Base-by-base conservation (phyloP, 108 stramenopile species). In the Nitzschia sp. region DNA sequence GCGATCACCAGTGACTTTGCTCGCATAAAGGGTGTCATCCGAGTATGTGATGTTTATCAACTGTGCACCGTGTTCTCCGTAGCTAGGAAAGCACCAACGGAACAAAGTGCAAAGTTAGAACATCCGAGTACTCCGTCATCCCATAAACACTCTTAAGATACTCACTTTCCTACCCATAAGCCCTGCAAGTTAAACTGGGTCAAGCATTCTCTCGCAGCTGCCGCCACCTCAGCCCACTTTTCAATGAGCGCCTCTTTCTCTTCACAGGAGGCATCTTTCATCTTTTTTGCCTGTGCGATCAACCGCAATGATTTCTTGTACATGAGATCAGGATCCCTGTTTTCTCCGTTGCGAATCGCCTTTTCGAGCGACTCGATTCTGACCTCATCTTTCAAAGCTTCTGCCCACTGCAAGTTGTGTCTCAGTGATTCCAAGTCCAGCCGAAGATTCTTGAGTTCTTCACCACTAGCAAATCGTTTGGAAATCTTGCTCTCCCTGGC, bases 161-260 rank as follows among this genome's bases (percentile, higher is more conserved):
- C 90, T 83, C 81, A 92, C 91, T 88, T 86, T 64, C 91, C 91
- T 38, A 92, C 88, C 91, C 91, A 92, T 27, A 92, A 58, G 28
- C 91, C 91, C 71, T 92, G 88, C 71, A 92, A 56, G 63, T 86
- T 85, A 53, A 92, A 89, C 47, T 87, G 85, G 21, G 84, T 82
- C 48, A 92, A 51, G 53, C 75, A 73, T 53, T 54, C 76, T 15
- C 77, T 72, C 5, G 87, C 83, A 46, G 46, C 42, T 29, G 42
- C 19, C 26, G 82, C 85, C 21, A 66, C 54, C n/a, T 25, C 30
- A 3, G 46, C 24, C 64, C 72, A 73, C 46, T 73, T 73, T 23
- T 73, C 70, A 24, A 71, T 61, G 0, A 71, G 0, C 8, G 8
- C 29, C 48, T 81, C 74, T 68, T 63, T 71, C 45, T 81, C 64